These are phyloP conservation scores for Corymbia maculata DNA, from an alignment of 345 rosid species.

Conservation along the genomic window DNA sequence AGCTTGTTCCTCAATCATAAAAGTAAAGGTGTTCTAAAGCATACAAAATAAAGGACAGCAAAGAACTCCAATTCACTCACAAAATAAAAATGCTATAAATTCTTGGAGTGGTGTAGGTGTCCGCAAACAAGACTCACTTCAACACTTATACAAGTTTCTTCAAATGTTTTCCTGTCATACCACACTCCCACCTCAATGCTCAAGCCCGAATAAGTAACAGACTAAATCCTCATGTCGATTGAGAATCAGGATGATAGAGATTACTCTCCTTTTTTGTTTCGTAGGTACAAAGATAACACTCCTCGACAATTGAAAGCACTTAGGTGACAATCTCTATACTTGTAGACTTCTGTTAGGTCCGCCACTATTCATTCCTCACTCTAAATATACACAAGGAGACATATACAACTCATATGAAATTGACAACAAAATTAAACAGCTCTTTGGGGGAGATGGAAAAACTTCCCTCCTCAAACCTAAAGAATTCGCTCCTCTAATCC, in stretches of 20 bases:
- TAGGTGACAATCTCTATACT: not conserved
- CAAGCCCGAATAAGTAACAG: not conserved
- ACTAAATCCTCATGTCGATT: not conserved
- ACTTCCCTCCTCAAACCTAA: not conserved
- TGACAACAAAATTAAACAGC: not conserved
- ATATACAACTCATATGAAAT: not conserved
- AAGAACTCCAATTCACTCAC: not conserved
- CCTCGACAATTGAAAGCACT: not conserved
- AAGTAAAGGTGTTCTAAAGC: not conserved
- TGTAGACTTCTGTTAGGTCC: not conserved
- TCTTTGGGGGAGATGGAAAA: not conserved
- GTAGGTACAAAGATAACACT: not conserved
- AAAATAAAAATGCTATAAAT: not conserved
- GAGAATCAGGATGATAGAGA: not conserved
- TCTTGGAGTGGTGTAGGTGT: not conserved
- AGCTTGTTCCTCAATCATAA: not conserved
- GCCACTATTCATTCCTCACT: not conserved
- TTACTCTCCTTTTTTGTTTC: not conserved
- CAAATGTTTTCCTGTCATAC: not conserved
- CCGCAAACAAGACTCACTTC: not conserved
- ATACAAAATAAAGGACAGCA: not conserved
- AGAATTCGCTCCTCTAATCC: not conserved
- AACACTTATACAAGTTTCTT: not conserved
- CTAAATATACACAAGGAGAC: not conserved
- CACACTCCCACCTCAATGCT: not conserved